phyloP scores from a whole-genome alignment of 352 stramenopile species.

The Globisporangium carolinianum region DNA sequence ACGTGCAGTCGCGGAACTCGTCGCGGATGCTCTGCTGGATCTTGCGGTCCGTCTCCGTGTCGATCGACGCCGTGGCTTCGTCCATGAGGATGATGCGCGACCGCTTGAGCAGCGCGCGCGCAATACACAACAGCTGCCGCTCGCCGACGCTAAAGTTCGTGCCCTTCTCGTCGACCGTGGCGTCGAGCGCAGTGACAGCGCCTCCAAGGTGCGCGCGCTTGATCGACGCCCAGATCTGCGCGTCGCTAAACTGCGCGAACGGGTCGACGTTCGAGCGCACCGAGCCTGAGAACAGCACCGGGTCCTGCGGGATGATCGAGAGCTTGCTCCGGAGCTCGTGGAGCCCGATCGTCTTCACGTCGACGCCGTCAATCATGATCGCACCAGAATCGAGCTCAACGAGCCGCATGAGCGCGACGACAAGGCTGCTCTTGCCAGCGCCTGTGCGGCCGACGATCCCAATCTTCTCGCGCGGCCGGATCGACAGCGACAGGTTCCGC shows the following conservation, averaged over 20 bases:
- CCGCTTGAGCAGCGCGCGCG: slow-evolving; percentile 88
- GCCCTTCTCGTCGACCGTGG: slow-evolving; percentile 83
- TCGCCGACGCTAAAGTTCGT: slow-evolving; percentile 95
- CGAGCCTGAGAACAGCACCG: slow-evolving; percentile 92
- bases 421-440: slow-evolving; percentile 71
- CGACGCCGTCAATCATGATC: slow-evolving; percentile 56
- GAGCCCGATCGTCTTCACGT: slow-evolving; percentile 43
- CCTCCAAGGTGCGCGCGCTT: slow-evolving; percentile 69
- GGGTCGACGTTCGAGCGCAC: slow-evolving; percentile 79
- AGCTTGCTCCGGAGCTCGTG: slow-evolving; percentile 46
- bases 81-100: slow-evolving; percentile 96
- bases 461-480: slow-evolving; percentile 69
- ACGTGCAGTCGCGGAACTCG: slow-evolving; percentile 91
- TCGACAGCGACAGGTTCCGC: slow-evolving; percentile 46
- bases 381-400: slow-evolving; percentile 54
- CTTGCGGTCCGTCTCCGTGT: slow-evolving; percentile 85
- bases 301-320: slow-evolving; percentile 92
- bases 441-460: slow-evolving; percentile 59
- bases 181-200: slow-evolving; percentile 33
- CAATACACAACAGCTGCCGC: slow-evolving; percentile 94
- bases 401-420: slow-evolving; percentile 79
- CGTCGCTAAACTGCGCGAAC: slow-evolving; percentile 83
- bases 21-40: slow-evolving; percentile 89
- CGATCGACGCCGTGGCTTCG: slow-evolving; percentile 93
- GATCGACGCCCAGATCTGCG: slow-evolving; percentile 86